Percentiles rank a stretch among this genome's conserved stretches.
phyloP scores from a whole-genome alignment of 139 green algal genomes.

The Volvox africanus region DNA sequence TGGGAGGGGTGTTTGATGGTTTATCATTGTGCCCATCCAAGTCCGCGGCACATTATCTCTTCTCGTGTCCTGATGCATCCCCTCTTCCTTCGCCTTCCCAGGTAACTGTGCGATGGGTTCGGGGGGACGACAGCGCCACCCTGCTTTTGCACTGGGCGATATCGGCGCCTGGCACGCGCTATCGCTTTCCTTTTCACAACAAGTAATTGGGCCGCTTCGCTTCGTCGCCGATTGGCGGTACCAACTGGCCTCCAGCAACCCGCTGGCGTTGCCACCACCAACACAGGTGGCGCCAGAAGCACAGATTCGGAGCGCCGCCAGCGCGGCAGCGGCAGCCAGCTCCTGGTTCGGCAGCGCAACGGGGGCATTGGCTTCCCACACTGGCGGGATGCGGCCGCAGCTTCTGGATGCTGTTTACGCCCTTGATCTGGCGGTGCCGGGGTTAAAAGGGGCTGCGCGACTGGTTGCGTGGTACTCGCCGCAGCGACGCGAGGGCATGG shows the following conservation, averaged over 20 bases:
- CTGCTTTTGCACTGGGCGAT: constrained; percentile 78
- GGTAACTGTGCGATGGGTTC: too few species aligned
- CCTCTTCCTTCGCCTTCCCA: too few species aligned
- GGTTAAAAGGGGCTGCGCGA: constrained; percentile 65
- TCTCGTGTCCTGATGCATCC: too few species aligned
- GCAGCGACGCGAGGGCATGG: constrained; percentile 70
- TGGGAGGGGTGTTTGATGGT: too few species aligned
- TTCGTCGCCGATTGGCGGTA: constrained; percentile 74
- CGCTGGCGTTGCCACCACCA: constrained; percentile 9
- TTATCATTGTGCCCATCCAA: too few species aligned
- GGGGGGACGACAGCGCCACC: constrained; percentile 35
- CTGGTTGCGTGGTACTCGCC: constrained; percentile 80
- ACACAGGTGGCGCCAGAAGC: neutral
- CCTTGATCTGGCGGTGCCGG: constrained; percentile 71
- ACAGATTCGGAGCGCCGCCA: neutral
- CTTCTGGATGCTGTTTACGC: constrained; percentile 73
- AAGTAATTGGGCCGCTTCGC: constrained; percentile 83
- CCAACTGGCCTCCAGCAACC: constrained; percentile 64
- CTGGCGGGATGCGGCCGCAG: constrained; percentile 62
- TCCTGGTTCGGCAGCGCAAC: constrained; percentile 7
- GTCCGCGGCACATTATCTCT: too few species aligned
- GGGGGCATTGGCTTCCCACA: constrained; percentile 37
- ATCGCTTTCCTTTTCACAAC: constrained; percentile 75
- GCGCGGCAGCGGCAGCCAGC: neutral
- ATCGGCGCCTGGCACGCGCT: constrained; percentile 79